These are phyloP conservation scores for Infundibulicybe gibba DNA, from an alignment of 768 basidiomycete species.

Conservation along the genomic window DNA sequence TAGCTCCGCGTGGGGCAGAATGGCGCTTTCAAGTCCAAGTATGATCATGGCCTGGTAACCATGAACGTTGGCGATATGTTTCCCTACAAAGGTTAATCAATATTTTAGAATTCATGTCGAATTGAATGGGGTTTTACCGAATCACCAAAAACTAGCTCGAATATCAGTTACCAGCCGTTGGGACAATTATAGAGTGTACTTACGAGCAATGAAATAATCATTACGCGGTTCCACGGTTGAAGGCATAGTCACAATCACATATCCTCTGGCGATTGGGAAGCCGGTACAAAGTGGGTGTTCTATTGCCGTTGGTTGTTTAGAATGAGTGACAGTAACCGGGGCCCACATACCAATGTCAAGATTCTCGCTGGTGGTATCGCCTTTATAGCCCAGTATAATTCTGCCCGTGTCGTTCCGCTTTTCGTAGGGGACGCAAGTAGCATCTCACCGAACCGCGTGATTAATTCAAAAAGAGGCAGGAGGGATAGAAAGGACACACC, in stretches of 20 bases:
- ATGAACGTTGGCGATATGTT: slow-evolving; percentile 26
- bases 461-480: background rate
- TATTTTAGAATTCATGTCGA: slow-evolving; percentile 6
- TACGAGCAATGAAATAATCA: slow-evolving; percentile 47
- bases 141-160: slow-evolving; percentile 43
- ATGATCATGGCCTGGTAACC: slow-evolving; percentile 11
- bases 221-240: slow-evolving; percentile 23
- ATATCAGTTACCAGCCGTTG: background rate
- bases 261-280: slow-evolving; percentile 36
- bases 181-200: slow-evolving; percentile 11
- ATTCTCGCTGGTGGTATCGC: slow-evolving; percentile 38
- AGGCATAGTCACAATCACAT: slow-evolving; percentile 37
- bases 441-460: slow-evolving; percentile 16
- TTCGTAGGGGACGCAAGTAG: slow-evolving; percentile 31
- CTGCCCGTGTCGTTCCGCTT: slow-evolving; percentile 29
- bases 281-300: slow-evolving; percentile 39
- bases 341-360: slow-evolving; percentile 41
- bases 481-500: background rate
- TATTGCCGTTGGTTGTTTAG: slow-evolving; percentile 12
- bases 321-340: background rate
- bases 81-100: slow-evolving; percentile 12
- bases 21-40: too few relatives aligned
- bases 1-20: too few relatives aligned
- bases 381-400: slow-evolving; percentile 40
- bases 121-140: slow-evolving; percentile 30